Evolutionary conservation across 2,329 filamentous ascomycete genomes (phyloP), one percentile per base, ranked within the genome.

Genomic region (Diaporthe sp.): DNA sequence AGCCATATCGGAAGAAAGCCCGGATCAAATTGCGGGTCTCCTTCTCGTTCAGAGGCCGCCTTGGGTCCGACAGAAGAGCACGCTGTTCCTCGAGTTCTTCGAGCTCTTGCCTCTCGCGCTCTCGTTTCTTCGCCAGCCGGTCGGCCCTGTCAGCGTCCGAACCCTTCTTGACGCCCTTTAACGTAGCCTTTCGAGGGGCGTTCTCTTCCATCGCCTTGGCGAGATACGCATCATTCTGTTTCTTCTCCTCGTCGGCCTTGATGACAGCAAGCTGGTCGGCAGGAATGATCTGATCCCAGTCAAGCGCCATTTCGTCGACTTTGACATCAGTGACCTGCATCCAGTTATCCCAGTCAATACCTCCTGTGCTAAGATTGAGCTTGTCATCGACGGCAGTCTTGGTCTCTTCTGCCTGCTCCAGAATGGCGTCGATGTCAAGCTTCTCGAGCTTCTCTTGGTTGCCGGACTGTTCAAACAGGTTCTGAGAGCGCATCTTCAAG

Each of bases 241-340:
- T 94, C 83, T 93, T 92, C 79, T 97, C 94, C 80, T 98, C 96
- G 70, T 98, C 95, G 0, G 92, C 93, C 83, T 97, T 98, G 84
- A 98, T 94, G 76, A 92, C 93, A 22, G 96, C 96, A 25, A 99
- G 90, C 80, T 98, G 93, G 10, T 98, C 95, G 76, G 96, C 95
- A 0, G 97, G 97, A 79, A 99, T 98, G 80, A 99, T 99, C 79
- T 98, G 94, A 80, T 99, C 97, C 97, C 97, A 99, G 79, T 97
- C 95, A 37, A 98, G 92, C 78, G 87, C 86, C 67, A 91, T 87
- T 70, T 92, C 90, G 76, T 98, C 94, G 34, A 98, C 94, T 85
- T 98, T 98, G 84, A 98, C 96, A 84, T 99, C 97, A 1, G 97
- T 98, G 81, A 98, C 98, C 82, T 98, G 95, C 86, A 99, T 92